Percentiles rank a stretch among this genome's conserved stretches.
Evolutionary conservation across 2,329 filamentous ascomycete genomes (phyloP).

Genomic region (Aspergillus sp.): DNA sequence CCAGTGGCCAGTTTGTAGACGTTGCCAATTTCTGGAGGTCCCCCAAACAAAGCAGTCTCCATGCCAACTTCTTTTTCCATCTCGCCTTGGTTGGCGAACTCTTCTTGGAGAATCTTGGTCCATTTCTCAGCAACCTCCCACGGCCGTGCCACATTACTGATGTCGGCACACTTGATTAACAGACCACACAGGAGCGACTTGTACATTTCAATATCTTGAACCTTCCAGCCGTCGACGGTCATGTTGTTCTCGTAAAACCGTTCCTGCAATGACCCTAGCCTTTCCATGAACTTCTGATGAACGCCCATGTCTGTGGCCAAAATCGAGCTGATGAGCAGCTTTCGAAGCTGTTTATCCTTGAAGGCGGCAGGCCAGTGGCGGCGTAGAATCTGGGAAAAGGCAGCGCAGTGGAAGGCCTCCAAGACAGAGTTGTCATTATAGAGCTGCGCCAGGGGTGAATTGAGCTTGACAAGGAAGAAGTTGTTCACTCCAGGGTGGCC

Average conservation of each 20-base stretch:
- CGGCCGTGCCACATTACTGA: slow-evolving; percentile 90
- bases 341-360: slow-evolving; percentile 72
- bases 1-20: slow-evolving; percentile 76
- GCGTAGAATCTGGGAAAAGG: slow-evolving; percentile 91
- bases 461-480: slow-evolving; percentile 85
- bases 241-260: slow-evolving; percentile 65
- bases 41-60: slow-evolving; percentile 76
- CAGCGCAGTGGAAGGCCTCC: slow-evolving; percentile 95
- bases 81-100: slow-evolving; percentile 85
- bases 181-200: slow-evolving; percentile 81
- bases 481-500: slow-evolving; percentile 98
- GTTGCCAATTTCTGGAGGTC: slow-evolving; percentile 76
- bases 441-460: slow-evolving; percentile 86
- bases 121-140: slow-evolving; percentile 79
- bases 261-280: slow-evolving; percentile 73
- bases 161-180: slow-evolving; percentile 96
- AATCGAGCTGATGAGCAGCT: slow-evolving; percentile 95
- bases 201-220: slow-evolving; percentile 69
- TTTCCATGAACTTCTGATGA: slow-evolving; percentile 95
- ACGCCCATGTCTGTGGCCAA: slow-evolving; percentile 95
- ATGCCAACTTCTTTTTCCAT: slow-evolving; percentile 90
- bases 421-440: slow-evolving; percentile 97
- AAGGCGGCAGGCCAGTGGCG: slow-evolving; percentile 86
- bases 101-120: slow-evolving; percentile 91
- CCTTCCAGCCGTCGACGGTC: slow-evolving; percentile 67